phyloP scores from a whole-genome alignment of 139 green algal genomes.

The Diplosphaera chodatii region DNA sequence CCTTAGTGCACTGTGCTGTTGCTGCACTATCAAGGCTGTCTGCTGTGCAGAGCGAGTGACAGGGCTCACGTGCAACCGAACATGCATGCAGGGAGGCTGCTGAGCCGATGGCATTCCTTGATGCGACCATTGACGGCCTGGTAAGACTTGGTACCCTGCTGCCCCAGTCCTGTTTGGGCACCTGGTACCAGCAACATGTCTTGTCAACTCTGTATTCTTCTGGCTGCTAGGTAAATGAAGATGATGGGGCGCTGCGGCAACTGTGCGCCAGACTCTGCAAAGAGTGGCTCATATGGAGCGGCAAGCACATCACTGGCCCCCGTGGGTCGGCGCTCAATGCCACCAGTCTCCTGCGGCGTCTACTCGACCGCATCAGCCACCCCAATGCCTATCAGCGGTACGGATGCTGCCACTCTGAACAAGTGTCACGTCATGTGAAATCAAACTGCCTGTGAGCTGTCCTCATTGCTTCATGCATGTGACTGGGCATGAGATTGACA shows the following conservation, averaged over 20 bases:
- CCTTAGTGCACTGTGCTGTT: no score
- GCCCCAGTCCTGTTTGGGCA: no score
- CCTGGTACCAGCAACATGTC: no score
- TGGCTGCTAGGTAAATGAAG: background rate
- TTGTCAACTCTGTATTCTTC: no score
- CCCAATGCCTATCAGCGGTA: conserved; percentile 18
- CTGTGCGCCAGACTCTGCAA: conserved; percentile 7
- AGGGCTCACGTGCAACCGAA: no score
- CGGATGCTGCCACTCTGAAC: no score
- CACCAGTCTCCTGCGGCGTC: conserved; percentile 12
- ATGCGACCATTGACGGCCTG: conserved; percentile 15
- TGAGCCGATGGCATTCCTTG: conserved; percentile 17
- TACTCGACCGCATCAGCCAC: conserved; percentile 16
- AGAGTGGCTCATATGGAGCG: background rate
- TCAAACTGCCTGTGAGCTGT: no score
- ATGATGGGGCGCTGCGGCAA: conserved; percentile 3
- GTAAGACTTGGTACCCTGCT: background rate
- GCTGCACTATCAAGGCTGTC: no score
- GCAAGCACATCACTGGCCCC: background rate
- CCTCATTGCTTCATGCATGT: no score
- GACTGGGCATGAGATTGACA: no score
- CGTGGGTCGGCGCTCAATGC: conserved; percentile 8
- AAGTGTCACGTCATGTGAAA: no score
- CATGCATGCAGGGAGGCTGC: conserved; percentile 19
- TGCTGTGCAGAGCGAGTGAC: no score